Evolutionary conservation across 1,284 basidiomycete species (phyloP).

Genomic region (Termitomyces sp.): DNA sequence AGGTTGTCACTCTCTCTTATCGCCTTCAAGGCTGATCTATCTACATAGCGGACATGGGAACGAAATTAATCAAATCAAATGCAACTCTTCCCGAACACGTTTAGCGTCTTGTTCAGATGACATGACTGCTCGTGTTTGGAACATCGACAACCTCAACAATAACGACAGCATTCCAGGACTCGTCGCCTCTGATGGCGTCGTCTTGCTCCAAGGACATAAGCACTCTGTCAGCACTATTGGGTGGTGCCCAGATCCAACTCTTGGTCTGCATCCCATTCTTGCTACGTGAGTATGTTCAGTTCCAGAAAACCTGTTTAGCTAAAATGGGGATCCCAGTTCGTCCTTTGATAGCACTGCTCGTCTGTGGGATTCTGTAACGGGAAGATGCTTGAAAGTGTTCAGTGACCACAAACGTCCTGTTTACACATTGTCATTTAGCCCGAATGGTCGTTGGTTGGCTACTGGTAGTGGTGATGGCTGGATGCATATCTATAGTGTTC

Average conservation of each 20-base stretch:
- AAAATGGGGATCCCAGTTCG: slow-evolving; percentile 37
- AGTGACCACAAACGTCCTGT: slow-evolving; percentile 62
- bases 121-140: slow-evolving; percentile 72
- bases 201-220: slow-evolving; percentile 59
- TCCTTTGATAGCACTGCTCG: slow-evolving; percentile 75
- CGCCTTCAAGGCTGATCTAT: slow-evolving; percentile 7
- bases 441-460: slow-evolving; percentile 54
- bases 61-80: slow-evolving; percentile 77
- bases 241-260: slow-evolving; percentile 59
- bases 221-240: slow-evolving; percentile 62
- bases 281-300: slow-evolving; percentile 53
- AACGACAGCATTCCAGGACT: slow-evolving; percentile 37
- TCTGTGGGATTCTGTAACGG: slow-evolving; percentile 74
- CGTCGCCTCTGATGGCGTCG: slow-evolving; percentile 28
- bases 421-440: slow-evolving; percentile 64
- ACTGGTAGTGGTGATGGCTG: slow-evolving; percentile 61
- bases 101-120: slow-evolving; percentile 82
- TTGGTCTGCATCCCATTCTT: slow-evolving; percentile 49
- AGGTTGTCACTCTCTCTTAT: slow-evolving; percentile 22
- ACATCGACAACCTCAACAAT: slow-evolving; percentile 35
- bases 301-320: background rate
- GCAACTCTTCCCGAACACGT: slow-evolving; percentile 57
- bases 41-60: slow-evolving; percentile 62
- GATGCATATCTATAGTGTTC: slow-evolving; percentile 50
- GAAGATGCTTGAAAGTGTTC: slow-evolving; percentile 65